phyloP scores from a whole-genome alignment of 192 early-diverging fungal genomes.

The Coemansia sp. region DNA sequence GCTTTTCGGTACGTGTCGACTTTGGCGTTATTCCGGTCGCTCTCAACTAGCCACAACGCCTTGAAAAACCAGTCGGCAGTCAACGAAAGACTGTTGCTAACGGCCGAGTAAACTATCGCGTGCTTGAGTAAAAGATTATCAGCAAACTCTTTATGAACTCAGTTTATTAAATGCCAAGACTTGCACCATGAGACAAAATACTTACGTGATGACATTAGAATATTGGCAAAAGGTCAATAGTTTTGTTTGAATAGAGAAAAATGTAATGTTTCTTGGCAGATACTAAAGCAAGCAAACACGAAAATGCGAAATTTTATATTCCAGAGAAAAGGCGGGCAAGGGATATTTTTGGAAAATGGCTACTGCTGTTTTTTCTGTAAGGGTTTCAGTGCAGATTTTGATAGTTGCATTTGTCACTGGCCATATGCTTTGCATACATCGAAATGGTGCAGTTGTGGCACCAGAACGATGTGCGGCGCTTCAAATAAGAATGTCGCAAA shows the following conservation, averaged over 20 bases:
- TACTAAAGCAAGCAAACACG: neutral
- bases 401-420: neutral
- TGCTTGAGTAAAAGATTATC: neutral
- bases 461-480: neutral
- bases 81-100: neutral
- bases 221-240: neutral
- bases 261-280: neutral
- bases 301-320: neutral
- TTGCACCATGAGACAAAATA: neutral
- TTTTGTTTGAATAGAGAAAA: neutral
- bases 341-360: neutral
- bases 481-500: neutral
- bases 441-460: neutral
- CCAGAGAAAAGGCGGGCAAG: neutral
- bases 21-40: slow-evolving; percentile 35
- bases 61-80: slow-evolving; percentile 39
- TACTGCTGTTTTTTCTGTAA: neutral
- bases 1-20: slow-evolving; percentile 38
- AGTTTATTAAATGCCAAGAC: neutral
- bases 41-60: slow-evolving; percentile 30
- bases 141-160: neutral
- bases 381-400: neutral
- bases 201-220: neutral
- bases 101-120: slow-evolving; percentile 6
- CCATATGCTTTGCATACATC: neutral